These are phyloP conservation scores for Zygnema circumcarinatum DNA, from an alignment of 139 green algal species.

Conservation along the genomic window DNA sequence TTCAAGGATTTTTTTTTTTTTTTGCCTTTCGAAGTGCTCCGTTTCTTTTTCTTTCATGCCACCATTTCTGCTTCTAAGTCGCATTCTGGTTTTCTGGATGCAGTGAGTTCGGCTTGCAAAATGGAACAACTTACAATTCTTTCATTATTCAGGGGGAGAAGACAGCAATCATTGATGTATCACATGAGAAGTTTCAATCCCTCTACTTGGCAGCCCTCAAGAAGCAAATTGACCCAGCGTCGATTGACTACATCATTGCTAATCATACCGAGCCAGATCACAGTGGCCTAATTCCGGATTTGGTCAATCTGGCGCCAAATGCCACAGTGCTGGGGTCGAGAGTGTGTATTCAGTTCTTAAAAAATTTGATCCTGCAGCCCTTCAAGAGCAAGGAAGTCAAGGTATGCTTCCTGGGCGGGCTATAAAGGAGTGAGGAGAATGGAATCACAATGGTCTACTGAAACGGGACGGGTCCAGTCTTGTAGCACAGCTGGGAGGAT, in stretches of 20 bases:
- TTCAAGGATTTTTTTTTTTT: not conserved
- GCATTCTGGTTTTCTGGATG: not conserved
- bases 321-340: constrained; percentile 85
- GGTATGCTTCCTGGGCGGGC: constrained; percentile 32
- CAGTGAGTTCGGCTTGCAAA: constrained; percentile 68
- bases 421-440: too few species aligned
- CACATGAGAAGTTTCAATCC: constrained; percentile 94
- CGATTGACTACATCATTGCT: constrained; percentile 88
- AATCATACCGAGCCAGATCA: constrained; percentile 93
- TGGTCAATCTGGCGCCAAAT: constrained; percentile 83
- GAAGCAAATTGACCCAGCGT: constrained; percentile 47
- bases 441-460: too few species aligned
- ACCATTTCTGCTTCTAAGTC: not conserved
- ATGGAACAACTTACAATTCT: constrained; percentile 95
- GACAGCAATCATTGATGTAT: constrained; percentile 89
- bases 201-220: constrained; percentile 79
- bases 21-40: not conserved
- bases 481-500: too few species aligned
- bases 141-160: constrained; percentile 94
- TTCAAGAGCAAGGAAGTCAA: constrained; percentile 62
- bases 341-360: constrained; percentile 70
- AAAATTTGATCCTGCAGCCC: constrained; percentile 64
- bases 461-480: too few species aligned
- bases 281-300: constrained; percentile 82
- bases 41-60: constrained; percentile 17